A percentile compares a stretch with the other conserved stretches of the same genome.
Evolutionary conservation across 2,329 filamentous ascomycete species (phyloP).

Genomic region (Alternaria brassicicola): DNA sequence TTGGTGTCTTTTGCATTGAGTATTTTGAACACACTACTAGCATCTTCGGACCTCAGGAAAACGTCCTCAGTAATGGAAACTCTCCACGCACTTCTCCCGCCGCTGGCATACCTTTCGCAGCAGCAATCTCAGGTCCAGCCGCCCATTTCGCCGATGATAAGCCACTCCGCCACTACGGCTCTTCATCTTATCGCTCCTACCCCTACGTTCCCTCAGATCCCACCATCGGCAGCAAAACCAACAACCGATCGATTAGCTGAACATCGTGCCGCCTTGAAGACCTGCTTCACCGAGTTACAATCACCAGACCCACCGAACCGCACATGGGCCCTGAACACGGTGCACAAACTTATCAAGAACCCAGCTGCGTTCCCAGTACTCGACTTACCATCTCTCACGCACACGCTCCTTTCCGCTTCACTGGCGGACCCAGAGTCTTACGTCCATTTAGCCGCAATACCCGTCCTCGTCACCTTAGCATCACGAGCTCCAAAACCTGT

Average conservation of each 20-base stretch:
- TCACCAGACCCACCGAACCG: constrained; percentile 47
- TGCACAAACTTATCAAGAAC: constrained; percentile 57
- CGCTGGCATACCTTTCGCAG: constrained; percentile 36
- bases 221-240: background rate
- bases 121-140: background rate
- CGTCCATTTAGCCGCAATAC: constrained; percentile 71
- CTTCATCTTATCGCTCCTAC: constrained; percentile 62
- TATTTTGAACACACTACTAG: constrained; percentile 47
- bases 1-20: constrained; percentile 51
- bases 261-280: constrained; percentile 31
- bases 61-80: constrained; percentile 28
- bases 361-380: constrained; percentile 61
- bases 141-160: constrained; percentile 25
- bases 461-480: constrained; percentile 67
- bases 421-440: constrained; percentile 72
- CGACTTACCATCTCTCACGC: constrained; percentile 69
- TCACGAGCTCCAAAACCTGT: constrained; percentile 67
- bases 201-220: constrained; percentile 55
- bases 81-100: constrained; percentile 14
- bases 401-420: constrained; percentile 68
- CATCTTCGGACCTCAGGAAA: constrained; percentile 43
- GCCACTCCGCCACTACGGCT: constrained; percentile 36
- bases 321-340: constrained; percentile 42
- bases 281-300: constrained; percentile 34
- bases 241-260: constrained; percentile 57